Conservation (phyloP, 257 asterid species). For the Orobanche coerulescens region DNA sequence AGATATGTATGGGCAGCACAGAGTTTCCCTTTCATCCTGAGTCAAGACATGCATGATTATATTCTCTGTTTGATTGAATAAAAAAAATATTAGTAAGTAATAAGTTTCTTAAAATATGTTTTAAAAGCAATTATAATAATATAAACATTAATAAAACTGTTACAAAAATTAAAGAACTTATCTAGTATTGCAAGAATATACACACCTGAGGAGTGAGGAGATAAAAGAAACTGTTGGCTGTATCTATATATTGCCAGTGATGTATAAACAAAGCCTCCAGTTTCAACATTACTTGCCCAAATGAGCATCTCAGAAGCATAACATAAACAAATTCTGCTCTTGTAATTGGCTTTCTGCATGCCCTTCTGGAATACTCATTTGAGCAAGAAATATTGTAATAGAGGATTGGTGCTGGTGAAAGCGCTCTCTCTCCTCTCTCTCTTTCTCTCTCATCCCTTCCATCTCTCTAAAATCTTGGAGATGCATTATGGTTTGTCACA, state of each 20-base stretch:
- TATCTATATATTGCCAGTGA: background rate
- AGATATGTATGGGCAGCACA: too few relatives aligned
- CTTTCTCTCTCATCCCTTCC: background rate
- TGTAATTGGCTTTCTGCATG: slow-evolving; percentile 1
- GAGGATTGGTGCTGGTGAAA: slow-evolving; percentile 20
- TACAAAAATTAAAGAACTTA: background rate
- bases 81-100: too few relatives aligned
- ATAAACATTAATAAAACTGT: too few relatives aligned
- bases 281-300: slow-evolving; percentile 42
- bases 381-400: slow-evolving; percentile 50
- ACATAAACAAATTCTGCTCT: background rate
- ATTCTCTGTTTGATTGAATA: too few relatives aligned
- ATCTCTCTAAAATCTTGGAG: background rate
- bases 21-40: too few relatives aligned
- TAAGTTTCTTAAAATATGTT: too few relatives aligned
- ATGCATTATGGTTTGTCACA: too few relatives aligned
- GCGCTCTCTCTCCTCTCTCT: background rate
- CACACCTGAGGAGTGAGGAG: too few relatives aligned
- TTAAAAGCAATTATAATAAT: background rate
- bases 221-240: background rate
- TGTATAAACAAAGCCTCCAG: slow-evolving; percentile 16
- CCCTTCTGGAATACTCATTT: slow-evolving; percentile 50
- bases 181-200: too few relatives aligned
- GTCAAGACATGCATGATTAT: too few relatives aligned
- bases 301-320: slow-evolving; percentile 47